phyloP scores from a whole-genome alignment of 1,284 basidiomycete species.

The Cystobasidium sp. region DNA sequence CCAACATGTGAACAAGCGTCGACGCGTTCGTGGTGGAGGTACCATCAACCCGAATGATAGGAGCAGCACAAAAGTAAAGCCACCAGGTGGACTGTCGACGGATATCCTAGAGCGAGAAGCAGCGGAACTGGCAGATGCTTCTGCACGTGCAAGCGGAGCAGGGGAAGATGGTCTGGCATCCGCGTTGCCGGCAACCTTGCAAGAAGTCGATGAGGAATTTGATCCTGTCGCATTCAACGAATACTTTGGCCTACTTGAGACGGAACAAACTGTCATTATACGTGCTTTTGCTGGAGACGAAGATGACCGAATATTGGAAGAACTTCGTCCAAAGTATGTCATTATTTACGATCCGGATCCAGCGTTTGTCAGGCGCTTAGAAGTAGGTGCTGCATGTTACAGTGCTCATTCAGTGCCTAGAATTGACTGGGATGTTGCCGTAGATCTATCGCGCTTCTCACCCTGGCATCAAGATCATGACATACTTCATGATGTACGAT shows the following conservation, averaged over 20 bases:
- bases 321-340: conserved; percentile 87
- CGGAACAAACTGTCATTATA: conserved; percentile 81
- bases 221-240: conserved; percentile 67
- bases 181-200: conserved; percentile 19
- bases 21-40: conserved; percentile 56
- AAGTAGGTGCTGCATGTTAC: conserved; percentile 65
- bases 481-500: conserved; percentile 93
- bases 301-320: conserved; percentile 85
- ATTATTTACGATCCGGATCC: conserved; percentile 95
- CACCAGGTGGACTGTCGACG: conserved; percentile 57
- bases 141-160: background rate
- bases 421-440: no score
- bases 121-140: conserved; percentile 62
- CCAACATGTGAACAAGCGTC: conserved; percentile 56
- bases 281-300: conserved; percentile 88
- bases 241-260: conserved; percentile 78
- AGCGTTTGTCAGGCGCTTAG: conserved; percentile 87
- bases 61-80: conserved; percentile 59
- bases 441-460: conserved; percentile 83
- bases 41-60: conserved; percentile 43
- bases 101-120: conserved; percentile 56
- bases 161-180: background rate
- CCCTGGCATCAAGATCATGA: conserved; percentile 78
- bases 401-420: no score
- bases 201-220: conserved; percentile 39